Conservation (phyloP, 2,329 filamentous ascomycete species). For the Talaromyces piceae region DNA sequence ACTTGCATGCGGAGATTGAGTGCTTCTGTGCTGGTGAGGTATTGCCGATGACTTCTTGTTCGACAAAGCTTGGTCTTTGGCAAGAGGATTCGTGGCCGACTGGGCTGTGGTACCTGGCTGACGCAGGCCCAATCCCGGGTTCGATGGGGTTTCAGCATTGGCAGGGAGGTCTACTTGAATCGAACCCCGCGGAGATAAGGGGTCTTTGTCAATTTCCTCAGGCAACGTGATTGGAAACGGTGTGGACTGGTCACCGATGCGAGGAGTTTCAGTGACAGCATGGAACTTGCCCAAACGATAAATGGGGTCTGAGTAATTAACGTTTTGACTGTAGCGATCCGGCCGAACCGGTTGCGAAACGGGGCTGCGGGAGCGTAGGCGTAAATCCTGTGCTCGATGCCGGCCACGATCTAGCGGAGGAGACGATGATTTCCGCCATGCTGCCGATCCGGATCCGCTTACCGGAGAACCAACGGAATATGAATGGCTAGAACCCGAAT, state of each 20-base stretch:
- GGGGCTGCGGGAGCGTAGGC: slow-evolving; percentile 32
- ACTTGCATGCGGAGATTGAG: neutral
- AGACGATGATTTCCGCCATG: slow-evolving; percentile 3
- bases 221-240: slow-evolving; percentile 31
- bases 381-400: slow-evolving; percentile 25
- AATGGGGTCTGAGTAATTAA: slow-evolving; percentile 19
- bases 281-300: slow-evolving; percentile 27
- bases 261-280: slow-evolving; percentile 23
- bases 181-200: slow-evolving; percentile 8
- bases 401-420: slow-evolving; percentile 14
- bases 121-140: slow-evolving; percentile 1
- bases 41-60: neutral
- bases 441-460: slow-evolving; percentile 7
- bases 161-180: slow-evolving; percentile 8
- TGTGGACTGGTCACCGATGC: slow-evolving; percentile 28
- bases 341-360: slow-evolving; percentile 19
- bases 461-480: slow-evolving; percentile 1
- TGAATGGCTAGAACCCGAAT: neutral
- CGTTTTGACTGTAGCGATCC: slow-evolving; percentile 16
- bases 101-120: neutral
- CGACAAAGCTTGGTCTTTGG: neutral
- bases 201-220: slow-evolving; percentile 15
- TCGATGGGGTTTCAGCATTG: slow-evolving; percentile 13
- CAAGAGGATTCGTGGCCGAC: neutral
- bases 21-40: neutral